Percentiles rank a stretch among this genome's conserved stretches.
These are phyloP conservation scores for Lycium barbarum DNA, from an alignment of 257 asterid genomes.

Conservation along the genomic window DNA sequence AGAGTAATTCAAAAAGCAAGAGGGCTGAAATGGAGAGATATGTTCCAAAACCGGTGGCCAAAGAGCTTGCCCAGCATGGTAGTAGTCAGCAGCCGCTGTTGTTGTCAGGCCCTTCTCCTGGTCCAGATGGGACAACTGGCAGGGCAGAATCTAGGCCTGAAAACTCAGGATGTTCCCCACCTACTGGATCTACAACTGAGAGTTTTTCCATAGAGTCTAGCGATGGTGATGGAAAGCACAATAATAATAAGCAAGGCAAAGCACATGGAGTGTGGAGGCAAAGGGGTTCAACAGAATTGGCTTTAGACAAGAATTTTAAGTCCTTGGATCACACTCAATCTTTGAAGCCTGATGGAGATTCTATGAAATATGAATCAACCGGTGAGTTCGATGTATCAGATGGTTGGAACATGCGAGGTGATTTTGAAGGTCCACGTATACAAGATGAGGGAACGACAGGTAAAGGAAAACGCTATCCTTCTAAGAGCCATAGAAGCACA, in stretches of 20 bases:
- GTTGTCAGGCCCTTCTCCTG: conserved; percentile 43
- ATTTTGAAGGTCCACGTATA: conserved; percentile 41
- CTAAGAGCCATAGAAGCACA: conserved; percentile 51
- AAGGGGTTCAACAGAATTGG: conserved; percentile 53
- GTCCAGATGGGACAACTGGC: conserved; percentile 48
- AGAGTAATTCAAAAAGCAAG: conserved; percentile 72
- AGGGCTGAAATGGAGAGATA: conserved; percentile 98
- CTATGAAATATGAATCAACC: conserved; percentile 43
- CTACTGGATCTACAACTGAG: conserved; percentile 42
- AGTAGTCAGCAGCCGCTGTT: conserved; percentile 45
- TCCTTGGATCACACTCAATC: conserved; percentile 41
- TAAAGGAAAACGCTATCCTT: conserved; percentile 63
- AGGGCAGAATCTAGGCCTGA: conserved; percentile 45
- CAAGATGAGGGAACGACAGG: conserved; percentile 63
- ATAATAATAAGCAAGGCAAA: conserved; percentile 54
- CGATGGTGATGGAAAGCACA: conserved; percentile 52
- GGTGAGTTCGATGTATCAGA: conserved; percentile 34
- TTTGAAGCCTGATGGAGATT: conserved; percentile 41
- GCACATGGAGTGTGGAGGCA: conserved; percentile 71
- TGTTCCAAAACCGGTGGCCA: conserved; percentile 90
- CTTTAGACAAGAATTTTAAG: conserved; percentile 50
- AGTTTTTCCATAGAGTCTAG: conserved; percentile 45
- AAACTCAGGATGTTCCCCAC: conserved; percentile 40
- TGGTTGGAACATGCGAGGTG: conserved; percentile 34
- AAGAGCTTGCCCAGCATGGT: conserved; percentile 88